These are phyloP conservation scores for Prunus yedoensis DNA, from an alignment of 331 rosid species.

Conservation along the genomic window DNA sequence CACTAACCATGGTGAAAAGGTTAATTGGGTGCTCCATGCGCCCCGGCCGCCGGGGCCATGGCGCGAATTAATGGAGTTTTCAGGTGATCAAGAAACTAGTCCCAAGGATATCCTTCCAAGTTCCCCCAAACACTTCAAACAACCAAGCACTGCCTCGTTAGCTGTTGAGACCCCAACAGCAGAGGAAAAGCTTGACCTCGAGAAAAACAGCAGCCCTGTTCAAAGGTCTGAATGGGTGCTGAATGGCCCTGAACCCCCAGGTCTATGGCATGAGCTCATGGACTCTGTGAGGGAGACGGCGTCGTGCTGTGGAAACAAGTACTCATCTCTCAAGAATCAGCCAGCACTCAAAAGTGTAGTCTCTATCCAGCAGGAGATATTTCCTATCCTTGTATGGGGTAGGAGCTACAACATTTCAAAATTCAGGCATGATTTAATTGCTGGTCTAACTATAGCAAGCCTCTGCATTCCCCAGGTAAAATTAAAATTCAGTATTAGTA, in stretches of 20 bases:
- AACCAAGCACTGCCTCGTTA: slow-evolving; percentile 11
- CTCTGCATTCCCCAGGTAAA: slow-evolving; percentile 83
- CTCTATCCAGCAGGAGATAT: slow-evolving; percentile 36
- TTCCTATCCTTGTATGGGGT: slow-evolving; percentile 61
- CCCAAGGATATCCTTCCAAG: slow-evolving; percentile 8
- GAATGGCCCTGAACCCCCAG: slow-evolving; percentile 60
- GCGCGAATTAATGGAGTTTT: not conserved
- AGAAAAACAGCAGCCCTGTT: slow-evolving; percentile 24
- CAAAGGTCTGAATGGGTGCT: slow-evolving; percentile 52
- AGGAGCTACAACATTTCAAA: slow-evolving; percentile 37
- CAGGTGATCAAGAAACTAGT: slow-evolving; percentile 12
- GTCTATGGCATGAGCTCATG: slow-evolving; percentile 26
- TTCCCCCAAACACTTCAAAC: slow-evolving; percentile 75
- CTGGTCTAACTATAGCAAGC: slow-evolving; percentile 74
- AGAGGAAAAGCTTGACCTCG: slow-evolving; percentile 31
- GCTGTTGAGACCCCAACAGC: slow-evolving; percentile 14
- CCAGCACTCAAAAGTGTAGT: slow-evolving; percentile 23
- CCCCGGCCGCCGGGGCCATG: not conserved
- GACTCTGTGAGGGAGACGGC: slow-evolving; percentile 31
- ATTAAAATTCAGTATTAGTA: not conserved
- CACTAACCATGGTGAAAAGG: slow-evolving; percentile 5
- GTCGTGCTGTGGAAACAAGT: slow-evolving; percentile 13
- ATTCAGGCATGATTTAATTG: slow-evolving; percentile 59
- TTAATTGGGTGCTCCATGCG: slow-evolving; percentile 3
- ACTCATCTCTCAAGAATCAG: slow-evolving; percentile 26